Evolutionary conservation across 768 basidiomycete species (phyloP).

Genomic region (Russula dissimulans): DNA sequence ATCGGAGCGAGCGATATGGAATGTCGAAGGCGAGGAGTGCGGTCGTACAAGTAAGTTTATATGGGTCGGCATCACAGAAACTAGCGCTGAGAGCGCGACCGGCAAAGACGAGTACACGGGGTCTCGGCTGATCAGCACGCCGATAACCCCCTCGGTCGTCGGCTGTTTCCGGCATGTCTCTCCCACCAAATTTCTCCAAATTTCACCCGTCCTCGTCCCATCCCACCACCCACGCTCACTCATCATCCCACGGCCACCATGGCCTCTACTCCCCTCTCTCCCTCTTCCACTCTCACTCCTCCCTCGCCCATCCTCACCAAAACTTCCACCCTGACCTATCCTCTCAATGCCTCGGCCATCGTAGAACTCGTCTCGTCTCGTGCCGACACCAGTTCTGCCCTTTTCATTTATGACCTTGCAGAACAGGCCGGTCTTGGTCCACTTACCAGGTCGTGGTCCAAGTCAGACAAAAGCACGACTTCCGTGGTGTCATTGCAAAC

Average conservation of each 20-base stretch:
- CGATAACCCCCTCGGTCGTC: no score
- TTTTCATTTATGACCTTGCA: conserved; percentile 79
- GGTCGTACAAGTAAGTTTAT: not conserved
- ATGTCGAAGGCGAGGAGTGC: not conserved
- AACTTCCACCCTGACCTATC: not conserved
- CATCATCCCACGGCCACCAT: not conserved
- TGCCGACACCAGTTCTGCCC: conserved; percentile 44
- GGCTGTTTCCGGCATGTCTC: no score
- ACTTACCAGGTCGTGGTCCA: conserved; percentile 57
- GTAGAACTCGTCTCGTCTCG: conserved; percentile 64
- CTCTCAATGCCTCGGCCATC: conserved; percentile 47
- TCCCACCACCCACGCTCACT: no score
- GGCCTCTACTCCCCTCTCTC: conserved; percentile 23
- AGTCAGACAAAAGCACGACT: conserved; percentile 34
- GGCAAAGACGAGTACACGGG: no score
- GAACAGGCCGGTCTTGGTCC: conserved; percentile 77
- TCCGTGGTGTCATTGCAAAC: conserved; percentile 68
- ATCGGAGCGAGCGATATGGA: not conserved
- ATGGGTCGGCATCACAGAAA: not conserved
- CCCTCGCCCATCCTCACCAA: conserved; percentile 27
- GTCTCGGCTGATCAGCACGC: no score
- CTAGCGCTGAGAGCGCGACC: not conserved
- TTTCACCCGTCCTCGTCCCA: no score
- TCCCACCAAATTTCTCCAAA: no score
- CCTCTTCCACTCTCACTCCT: conserved; percentile 29